Base-by-base conservation (phyloP, 225 moss, liverwort and hornwort species). In the Physcomitrium patens region DNA sequence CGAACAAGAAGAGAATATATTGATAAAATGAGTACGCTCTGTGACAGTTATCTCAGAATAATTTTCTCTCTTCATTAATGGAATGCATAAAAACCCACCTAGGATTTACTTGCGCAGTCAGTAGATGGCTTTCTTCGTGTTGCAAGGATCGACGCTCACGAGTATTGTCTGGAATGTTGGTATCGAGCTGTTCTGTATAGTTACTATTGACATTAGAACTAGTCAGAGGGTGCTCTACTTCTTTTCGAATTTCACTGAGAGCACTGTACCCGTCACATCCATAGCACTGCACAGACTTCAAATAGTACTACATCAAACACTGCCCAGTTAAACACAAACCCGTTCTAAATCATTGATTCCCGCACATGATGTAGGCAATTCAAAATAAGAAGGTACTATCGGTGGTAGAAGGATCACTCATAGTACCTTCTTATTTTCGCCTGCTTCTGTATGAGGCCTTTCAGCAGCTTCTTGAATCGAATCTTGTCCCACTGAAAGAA, bases 221-320 rank as follows among this genome's bases (percentile, higher is more conserved):
- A 77, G 67, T 78, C 46, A 81, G 61, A 70, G 74, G 63, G 28
- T 76, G 74, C 0, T 73, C 49, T 51, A 59, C 46, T 52, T 89
- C 92, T 74, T 77, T 86, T 63, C 27, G 85, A 4, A 68, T 59
- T 78, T 88, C 89, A 10, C 84, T 85, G 14, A 84, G 64, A 19
- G 85, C 71, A 81, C 45, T 90, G 27, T 77, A 85, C 17, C 83
- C 83, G 3, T 86, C 86, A 65, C 68, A 52, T 68, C 74, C 89
- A 69, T 80, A 85, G 12, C 78, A 69, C 89, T 93, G 78, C 77
- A 70, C 7, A 82, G 5, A 49, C 31, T 37, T 37, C 31, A 37
- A 37, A 37, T 37, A 7, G 7, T 4, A 37, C 31, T 37, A 0
- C 41, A 76, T 73, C 27, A 72, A 63, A 41, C 11, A 56, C 65